A percentile compares a stretch with the other conserved stretches of the same genome.
Conservation (phyloP, 2,329 filamentous ascomycete species). For the Botryotinia globosa region DNA sequence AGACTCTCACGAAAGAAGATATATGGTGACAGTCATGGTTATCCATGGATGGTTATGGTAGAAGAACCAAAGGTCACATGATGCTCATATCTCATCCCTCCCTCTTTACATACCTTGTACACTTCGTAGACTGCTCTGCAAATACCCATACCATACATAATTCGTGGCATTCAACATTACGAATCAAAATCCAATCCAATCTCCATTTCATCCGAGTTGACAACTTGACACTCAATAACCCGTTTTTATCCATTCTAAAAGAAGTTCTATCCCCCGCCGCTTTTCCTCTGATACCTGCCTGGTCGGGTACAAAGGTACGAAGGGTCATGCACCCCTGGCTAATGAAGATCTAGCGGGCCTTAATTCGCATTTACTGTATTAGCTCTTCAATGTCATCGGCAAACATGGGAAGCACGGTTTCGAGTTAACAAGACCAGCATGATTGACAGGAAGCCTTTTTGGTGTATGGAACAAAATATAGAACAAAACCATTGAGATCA, state of each 20-base stretch:
- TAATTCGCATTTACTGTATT: neutral
- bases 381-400: neutral
- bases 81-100: neutral
- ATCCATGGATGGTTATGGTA: no score
- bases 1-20: neutral
- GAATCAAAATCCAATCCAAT: constrained; percentile 1
- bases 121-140: no score
- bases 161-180: neutral
- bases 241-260: neutral
- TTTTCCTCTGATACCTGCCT: neutral
- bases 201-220: neutral
- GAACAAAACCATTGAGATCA: neutral
- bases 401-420: neutral
- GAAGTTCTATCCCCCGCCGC: neutral
- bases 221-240: neutral
- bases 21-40: neutral
- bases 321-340: neutral
- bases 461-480: neutral
- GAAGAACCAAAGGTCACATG: neutral
- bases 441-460: neutral
- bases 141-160: neutral
- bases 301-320: neutral
- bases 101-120: neutral
- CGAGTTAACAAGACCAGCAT: neutral
- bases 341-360: neutral